Base-by-base conservation (phyloP, 2,329 filamentous ascomycete genomes). In the Monilinia fructigena region DNA sequence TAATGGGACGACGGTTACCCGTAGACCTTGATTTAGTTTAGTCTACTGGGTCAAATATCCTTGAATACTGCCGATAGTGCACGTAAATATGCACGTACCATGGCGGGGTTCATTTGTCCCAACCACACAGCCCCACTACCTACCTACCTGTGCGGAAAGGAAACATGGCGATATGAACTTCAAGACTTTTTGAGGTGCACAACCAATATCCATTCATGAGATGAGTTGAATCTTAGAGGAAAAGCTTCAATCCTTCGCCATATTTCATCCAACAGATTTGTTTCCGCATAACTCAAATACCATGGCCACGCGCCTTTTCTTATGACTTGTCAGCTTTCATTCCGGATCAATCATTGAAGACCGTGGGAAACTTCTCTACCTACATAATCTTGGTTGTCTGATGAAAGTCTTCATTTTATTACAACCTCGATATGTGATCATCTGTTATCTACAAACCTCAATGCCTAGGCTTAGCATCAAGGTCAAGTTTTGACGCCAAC, bases 281-380 rank as follows among this genome's bases (percentile, higher is more conserved):
- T 55, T 8, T 20, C 40, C 45, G 28, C 45, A 50, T 14, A 11
- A 50, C 14, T 38, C 31, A 20, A 50, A 50, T 40, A n/a, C n/a
- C n/a, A n/a, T n/a, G n/a, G 48, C 52, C 62, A 64, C 62, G 40
- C 62, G 53, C 62, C 38, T 64, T n/a, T 35, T 58, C 62, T 58
- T 64, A 64, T 64, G 62, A 64, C 62, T 58, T 48, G 62, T 64
- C 62, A 47, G 42, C 52, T 64, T 64, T 64, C 53, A 40, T 64
- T 64, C 62, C 53, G 16, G 26, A 28, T 40, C 62, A 58, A 64
- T 64, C 62, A 58, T 64, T 28, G 14, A 58, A 58, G 52, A 53
- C 38, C 53, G 62, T 64, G 62, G 31, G 45, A 26, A 38, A 35
- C 40, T 18, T 11, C 31, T 8, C 31, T 23, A 38, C 20, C 28